Base-by-base conservation (phyloP, 495 filamentous ascomycete species). In the Annulohypoxylon nitens region DNA sequence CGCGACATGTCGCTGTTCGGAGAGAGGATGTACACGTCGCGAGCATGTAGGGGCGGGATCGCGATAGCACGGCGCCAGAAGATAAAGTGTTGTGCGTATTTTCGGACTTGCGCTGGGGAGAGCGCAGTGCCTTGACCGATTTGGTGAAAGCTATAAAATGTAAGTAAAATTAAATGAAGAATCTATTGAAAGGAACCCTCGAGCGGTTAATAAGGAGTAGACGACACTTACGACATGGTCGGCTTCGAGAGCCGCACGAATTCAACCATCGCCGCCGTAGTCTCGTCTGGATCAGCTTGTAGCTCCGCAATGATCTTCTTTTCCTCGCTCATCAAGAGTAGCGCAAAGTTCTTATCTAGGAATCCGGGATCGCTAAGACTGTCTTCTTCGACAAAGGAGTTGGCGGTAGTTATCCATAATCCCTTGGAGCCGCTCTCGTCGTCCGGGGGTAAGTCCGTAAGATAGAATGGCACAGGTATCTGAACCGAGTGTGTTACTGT, bases 31-130 rank as follows among this genome's bases (percentile, higher is more conserved):
- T 98, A 99, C n/a, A 90, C 93, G 78, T 98, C 93, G 36, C 95
- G 85, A 37, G 91, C 91, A 72, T 97, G 93, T 12, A 98, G 87
- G 1, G 96, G 96, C 10, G 94, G 93, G 65, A 99, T 97, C 33
- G 95, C 91, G 41, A 95, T 92, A 39, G 95, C 96, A 58, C 93
- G 90, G 34, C 96, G 88, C 94, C 94, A 98, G 82, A 95, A 97
- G 47, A 98, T 93, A 58, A 99, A 90, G 81, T 98, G 95, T 51
- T 92, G 90, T 10, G 94, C 93, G 55, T 97, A 89, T 75, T 92
- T 88, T 65, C 94, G 92, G 69, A 98, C 91, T 39, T 96, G 92
- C 4, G 87, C 82, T 6, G 96, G 86, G 2, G 92, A 87, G 39
- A 98, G 91, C 7, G 88, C 85, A 48, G 92, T 90, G 41, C 84